A percentile compares a stretch with the other conserved stretches of the same genome.
Conservation (phyloP, 192 early-diverging fungal species). For the Backusella luteola region DNA sequence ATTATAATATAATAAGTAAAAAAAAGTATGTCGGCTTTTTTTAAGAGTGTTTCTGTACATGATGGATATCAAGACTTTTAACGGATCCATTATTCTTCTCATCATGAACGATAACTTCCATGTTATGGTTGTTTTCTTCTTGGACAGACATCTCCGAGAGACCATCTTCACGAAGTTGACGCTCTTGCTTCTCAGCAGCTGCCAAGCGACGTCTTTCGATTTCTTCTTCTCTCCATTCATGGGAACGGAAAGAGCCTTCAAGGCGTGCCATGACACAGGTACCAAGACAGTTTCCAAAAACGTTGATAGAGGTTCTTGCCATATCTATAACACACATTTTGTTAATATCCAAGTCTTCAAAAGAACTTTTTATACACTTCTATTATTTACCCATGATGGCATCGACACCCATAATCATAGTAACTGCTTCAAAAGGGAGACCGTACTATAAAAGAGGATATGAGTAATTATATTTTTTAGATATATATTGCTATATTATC, state of each 20-base stretch:
- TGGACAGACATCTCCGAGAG: neutral
- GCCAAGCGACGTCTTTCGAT: slow-evolving; percentile 12
- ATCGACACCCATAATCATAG: slow-evolving; percentile 70
- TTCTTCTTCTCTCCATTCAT: slow-evolving; percentile 38
- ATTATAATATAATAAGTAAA: neutral
- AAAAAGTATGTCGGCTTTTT: neutral
- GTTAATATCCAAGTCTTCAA: too few relatives aligned
- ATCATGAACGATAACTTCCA: neutral
- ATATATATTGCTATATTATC: neutral
- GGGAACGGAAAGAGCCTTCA: slow-evolving; percentile 66
- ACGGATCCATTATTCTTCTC: neutral
- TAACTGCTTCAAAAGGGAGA: slow-evolving; percentile 56
- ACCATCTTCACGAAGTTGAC: neutral
- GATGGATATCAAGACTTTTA: neutral
- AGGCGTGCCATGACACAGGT: slow-evolving; percentile 60
- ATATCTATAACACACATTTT: slow-evolving; percentile 45
- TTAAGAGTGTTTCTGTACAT: neutral
- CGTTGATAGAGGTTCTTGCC: slow-evolving; percentile 67
- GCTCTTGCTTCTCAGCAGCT: neutral
- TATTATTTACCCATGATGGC: slow-evolving; percentile 52
- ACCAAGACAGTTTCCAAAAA: slow-evolving; percentile 71
- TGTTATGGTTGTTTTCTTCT: neutral
- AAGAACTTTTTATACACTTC: too few relatives aligned
- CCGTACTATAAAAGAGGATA: slow-evolving; percentile 31
- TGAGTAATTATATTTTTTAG: neutral